Base-by-base conservation (phyloP, 345 rosid species). In the Nasturtium officinale region DNA sequence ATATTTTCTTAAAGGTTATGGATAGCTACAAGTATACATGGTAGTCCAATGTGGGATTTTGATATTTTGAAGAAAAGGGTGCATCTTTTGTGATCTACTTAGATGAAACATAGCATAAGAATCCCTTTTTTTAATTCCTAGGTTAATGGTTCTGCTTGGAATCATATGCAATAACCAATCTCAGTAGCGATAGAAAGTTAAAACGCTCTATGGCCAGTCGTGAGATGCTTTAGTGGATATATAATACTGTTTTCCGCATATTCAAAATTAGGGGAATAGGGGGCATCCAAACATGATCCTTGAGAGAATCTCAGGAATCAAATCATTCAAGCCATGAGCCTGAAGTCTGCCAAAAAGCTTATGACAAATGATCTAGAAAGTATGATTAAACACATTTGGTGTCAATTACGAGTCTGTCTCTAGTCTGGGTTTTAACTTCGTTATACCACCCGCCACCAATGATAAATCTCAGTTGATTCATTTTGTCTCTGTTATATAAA, bases 351-450 rank as follows among this genome's bases (percentile, higher is more conserved):
- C 47, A 65, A 65, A 74, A 75, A 67, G 69, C 74, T 58, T 75
- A 53, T 75, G 61, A 62, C 61, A 76, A 62, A 76, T 70, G 71
- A 53, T 55, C 53, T 69, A 76, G 75, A 76, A 76, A 69, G 79
- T 76, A 76, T 69, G 79, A 46, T 58, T 69, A 69, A 74, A 46
- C 74, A 69, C 62, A 20, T 69, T 68, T 68, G 1, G 74, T 42
- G 74, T 75, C 68, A 50, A 50, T 58, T 50, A 46, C 3, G 62
- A 60, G 79, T 48, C 20, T 55, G 74, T 61, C 69, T 47, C 56
- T 72, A 16, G 25, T 17, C 6, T 5, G 26, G 37, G 61, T 46
- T 42, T 66, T 29, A 21, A 57, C 73, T 67, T 63, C 47, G 21
- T 45, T 54, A 17, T 71, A 10, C 21, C 12, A n/a, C 48, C 38